Base-by-base conservation (phyloP, 768 basidiomycete genomes). In the Collybia sordida region DNA sequence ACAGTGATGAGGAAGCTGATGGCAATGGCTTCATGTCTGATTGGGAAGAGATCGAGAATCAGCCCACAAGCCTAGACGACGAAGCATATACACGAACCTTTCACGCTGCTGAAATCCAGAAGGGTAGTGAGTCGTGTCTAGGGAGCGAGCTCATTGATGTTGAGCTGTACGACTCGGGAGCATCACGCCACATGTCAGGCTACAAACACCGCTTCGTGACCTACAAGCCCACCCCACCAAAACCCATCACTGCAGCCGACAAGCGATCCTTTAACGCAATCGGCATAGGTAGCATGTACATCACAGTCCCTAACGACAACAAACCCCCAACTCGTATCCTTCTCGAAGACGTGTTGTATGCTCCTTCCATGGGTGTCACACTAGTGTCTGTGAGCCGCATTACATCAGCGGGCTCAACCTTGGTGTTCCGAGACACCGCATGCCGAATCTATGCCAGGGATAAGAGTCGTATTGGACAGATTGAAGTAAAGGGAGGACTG, bases 181-280 rank as follows among this genome's bases (percentile, higher is more conserved):
- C n/a, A n/a, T n/a, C n/a, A n/a, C n/a, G n/a, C n/a, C n/a, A 57
- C 42, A 66, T 65, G n/a, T n/a, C n/a, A n/a, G n/a, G n/a, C n/a
- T 11, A 39, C 22, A 8, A 3, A 23, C 45, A 62, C 37, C 51
- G 49, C 19, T 57, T 64, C 46, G 49, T 54, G 18, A 59, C 59
- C 42, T 62, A 56, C 45, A 23, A 51, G 17, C 18, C 51, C 12
- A 61, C 62, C 25, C 39, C 54, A 6, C 53, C 56, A 0, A 52
- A 53, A 27, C 49, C 44, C 12, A 60, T 65, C 34, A 56, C 54
- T 5, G 59, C 60, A 5, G 62, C 65, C 19, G 58, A 64, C 35
- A 64, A 61, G 43, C 47, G 55, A 3, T 42, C 40, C 11, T 62
- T 64, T 45, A 47, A 53, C 18, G 61, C 59, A 11, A 49, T 44